These are phyloP conservation scores for Pisolithus sp. DNA, from an alignment of 768 basidiomycete species.

Conservation along the genomic window DNA sequence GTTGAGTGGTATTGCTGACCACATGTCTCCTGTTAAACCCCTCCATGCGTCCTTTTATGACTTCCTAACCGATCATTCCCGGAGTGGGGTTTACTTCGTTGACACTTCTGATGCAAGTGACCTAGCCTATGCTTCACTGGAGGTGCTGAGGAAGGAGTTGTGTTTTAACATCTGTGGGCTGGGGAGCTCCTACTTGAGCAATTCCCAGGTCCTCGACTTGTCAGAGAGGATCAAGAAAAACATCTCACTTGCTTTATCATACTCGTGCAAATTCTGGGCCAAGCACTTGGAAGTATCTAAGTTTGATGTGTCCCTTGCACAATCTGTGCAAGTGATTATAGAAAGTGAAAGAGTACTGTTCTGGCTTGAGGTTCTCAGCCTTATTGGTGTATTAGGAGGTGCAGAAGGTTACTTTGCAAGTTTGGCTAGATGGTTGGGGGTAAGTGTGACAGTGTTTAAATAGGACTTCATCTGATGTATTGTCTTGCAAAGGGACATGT, in stretches of 20 bases:
- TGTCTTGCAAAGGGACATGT: not conserved
- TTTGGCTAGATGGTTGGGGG: not conserved
- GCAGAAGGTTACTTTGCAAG: not conserved
- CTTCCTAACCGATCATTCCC: slow-evolving; percentile 13
- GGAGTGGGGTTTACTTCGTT: slow-evolving; percentile 10
- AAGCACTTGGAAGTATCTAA: slow-evolving; percentile 1
- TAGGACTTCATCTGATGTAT: not conserved
- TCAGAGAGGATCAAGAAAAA: not conserved
- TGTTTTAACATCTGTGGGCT: slow-evolving; percentile 32
- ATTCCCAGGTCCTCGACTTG: slow-evolving; percentile 15
- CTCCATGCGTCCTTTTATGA: slow-evolving; percentile 27
- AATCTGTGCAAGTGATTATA: not conserved
- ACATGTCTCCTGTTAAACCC: slow-evolving; percentile 5
- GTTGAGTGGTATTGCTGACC: slow-evolving; percentile 3
- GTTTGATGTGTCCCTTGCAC: not conserved
- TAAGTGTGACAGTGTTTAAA: not conserved
- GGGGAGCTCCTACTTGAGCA: slow-evolving; percentile 22
- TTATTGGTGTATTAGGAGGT: not conserved
- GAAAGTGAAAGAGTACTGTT: slow-evolving; percentile 3
- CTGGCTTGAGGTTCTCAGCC: slow-evolving; percentile 3
- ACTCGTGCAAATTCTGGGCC: slow-evolving; percentile 9
- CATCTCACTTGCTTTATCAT: slow-evolving; percentile 3
- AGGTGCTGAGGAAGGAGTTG: slow-evolving; percentile 22
- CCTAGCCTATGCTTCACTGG: slow-evolving; percentile 19
- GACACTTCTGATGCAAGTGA: slow-evolving; percentile 8